Conservation (phyloP, 2,329 filamentous ascomycete genomes). For the Emmonsia crescens region DNA sequence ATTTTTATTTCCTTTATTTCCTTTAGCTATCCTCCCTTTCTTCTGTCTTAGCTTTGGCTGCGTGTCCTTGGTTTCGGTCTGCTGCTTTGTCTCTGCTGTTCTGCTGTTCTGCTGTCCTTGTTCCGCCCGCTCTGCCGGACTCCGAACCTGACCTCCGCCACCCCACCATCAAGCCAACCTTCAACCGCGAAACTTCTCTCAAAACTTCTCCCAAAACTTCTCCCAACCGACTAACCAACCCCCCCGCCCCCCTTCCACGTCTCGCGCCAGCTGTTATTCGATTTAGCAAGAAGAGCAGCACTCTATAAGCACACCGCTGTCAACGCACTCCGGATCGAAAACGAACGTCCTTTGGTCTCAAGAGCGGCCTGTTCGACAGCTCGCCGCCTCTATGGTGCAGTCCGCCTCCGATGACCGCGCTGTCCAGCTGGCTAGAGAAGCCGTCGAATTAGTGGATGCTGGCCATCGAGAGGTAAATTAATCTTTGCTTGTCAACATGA, state of each 20-base stretch:
- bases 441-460: slow-evolving; percentile 36
- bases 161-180: neutral
- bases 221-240: neutral
- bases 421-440: slow-evolving; percentile 36
- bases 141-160: neutral
- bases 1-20: no score
- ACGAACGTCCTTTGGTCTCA: neutral
- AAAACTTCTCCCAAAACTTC: neutral
- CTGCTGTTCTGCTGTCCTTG: no score
- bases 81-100: no score
- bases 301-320: neutral
- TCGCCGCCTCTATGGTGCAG: slow-evolving; percentile 31
- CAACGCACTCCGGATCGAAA: neutral
- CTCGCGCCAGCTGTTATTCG: neutral
- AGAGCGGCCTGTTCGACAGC: neutral
- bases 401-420: slow-evolving; percentile 36
- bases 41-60: no score
- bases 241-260: neutral
- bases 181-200: neutral
- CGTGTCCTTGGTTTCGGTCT: no score
- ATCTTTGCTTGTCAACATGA: slow-evolving; percentile 1
- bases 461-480: slow-evolving; percentile 35
- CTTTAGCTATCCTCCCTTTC: no score
- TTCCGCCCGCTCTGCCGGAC: no score
- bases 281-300: neutral